Conservation (phyloP, 2,329 filamentous ascomycete species). For the Trichophyton rubrum region DNA sequence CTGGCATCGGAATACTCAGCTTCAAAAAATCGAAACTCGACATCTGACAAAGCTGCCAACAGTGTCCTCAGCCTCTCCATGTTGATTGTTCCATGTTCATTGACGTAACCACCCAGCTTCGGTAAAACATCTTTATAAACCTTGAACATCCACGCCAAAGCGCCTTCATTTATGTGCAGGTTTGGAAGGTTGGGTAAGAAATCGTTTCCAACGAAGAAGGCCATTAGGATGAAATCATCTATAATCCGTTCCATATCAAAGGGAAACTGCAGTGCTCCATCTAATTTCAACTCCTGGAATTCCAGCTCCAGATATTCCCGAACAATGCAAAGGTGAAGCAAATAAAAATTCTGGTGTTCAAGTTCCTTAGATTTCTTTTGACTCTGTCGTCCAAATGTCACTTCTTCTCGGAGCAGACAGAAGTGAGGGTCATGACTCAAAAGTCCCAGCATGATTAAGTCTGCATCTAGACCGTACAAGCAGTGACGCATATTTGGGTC, state of each 20-base stretch:
- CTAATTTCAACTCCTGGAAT: constrained; percentile 78
- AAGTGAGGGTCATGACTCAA: constrained; percentile 98
- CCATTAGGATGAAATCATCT: constrained; percentile 99
- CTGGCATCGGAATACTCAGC: constrained; percentile 74
- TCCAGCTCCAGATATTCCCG: constrained; percentile 94
- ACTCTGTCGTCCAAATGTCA: constrained; percentile 83
- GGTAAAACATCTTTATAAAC: constrained; percentile 88
- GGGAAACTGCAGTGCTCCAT: constrained; percentile 57
- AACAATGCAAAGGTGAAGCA: constrained; percentile 94
- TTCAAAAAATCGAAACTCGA: constrained; percentile 89
- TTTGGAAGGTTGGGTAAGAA: constrained; percentile 94
- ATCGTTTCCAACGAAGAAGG: constrained; percentile 98
- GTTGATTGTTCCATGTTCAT: constrained; percentile 88
- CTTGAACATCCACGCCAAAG: constrained; percentile 91
- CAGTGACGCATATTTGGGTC: constrained; percentile 91
- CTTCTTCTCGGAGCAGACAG: constrained; percentile 89
- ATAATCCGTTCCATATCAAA: constrained; percentile 95
- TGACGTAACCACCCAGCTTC: constrained; percentile 84
- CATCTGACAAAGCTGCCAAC: constrained; percentile 70
- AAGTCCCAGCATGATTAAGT: constrained; percentile 95
- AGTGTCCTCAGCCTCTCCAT: constrained; percentile 64
- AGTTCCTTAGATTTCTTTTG: constrained; percentile 88
- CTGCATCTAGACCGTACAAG: constrained; percentile 90
- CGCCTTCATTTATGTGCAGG: constrained; percentile 96
- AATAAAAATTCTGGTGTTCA: constrained; percentile 96